Conservation (phyloP, 2,329 filamentous ascomycete species). For the Elsinoe perseae region DNA sequence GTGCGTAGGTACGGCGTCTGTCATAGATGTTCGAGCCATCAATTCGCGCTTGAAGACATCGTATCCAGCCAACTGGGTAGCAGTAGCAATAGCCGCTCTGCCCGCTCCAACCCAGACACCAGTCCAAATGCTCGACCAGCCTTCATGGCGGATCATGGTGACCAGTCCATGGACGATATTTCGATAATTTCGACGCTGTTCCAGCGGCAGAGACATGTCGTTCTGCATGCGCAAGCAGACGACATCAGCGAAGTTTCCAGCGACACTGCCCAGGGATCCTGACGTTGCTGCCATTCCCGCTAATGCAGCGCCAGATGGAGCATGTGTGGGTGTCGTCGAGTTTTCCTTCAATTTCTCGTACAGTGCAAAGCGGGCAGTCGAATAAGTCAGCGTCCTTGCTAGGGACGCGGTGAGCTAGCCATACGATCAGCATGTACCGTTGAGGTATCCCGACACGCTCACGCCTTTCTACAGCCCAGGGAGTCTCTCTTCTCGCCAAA, state of each 20-base stretch:
- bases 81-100: constrained; percentile 21
- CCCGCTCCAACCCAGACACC: constrained; percentile 22
- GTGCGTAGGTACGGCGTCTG: constrained; percentile 20
- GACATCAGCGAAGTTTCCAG: constrained; percentile 23
- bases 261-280: constrained; percentile 20
- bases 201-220: constrained; percentile 19
- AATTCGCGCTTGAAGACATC: constrained; percentile 23
- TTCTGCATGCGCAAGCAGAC: constrained; percentile 22
- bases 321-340: constrained; percentile 21
- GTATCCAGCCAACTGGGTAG: constrained; percentile 23
- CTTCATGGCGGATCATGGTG: constrained; percentile 22
- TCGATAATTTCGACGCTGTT: constrained; percentile 21
- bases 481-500: constrained; percentile 21
- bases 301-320: constrained; percentile 19
- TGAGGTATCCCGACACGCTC: not conserved
- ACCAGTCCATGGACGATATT: constrained; percentile 21
- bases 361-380: constrained; percentile 21
- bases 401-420: constrained; percentile 21
- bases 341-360: constrained; percentile 23
- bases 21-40: constrained; percentile 20
- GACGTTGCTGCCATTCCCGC: constrained; percentile 20
- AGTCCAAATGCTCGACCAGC: constrained; percentile 23
- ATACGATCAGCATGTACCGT: not conserved
- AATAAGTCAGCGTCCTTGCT: constrained; percentile 20
- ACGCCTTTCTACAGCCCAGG: constrained; percentile 23